These are phyloP conservation scores for Colletotrichum sublineola DNA, from an alignment of 2,329 filamentous ascomycete genomes.

Conservation along the genomic window DNA sequence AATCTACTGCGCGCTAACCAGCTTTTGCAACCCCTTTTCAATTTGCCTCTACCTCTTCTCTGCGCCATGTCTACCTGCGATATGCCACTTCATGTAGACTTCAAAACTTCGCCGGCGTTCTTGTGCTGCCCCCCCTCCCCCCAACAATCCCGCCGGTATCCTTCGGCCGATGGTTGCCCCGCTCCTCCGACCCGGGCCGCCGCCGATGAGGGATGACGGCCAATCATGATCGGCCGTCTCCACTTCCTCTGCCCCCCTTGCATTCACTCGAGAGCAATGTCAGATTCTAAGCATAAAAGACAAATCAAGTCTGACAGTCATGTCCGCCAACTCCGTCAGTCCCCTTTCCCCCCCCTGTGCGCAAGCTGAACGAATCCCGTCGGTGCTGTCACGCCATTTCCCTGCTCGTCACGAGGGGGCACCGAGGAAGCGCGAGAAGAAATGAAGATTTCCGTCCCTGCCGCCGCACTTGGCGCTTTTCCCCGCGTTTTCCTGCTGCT, in stretches of 20 bases:
- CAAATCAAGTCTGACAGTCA: background rate
- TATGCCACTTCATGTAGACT: no score
- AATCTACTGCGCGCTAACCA: no score
- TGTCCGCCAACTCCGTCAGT: background rate
- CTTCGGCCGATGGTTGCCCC: background rate
- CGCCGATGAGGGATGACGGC: background rate
- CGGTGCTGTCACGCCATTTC: background rate
- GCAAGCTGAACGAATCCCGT: background rate
- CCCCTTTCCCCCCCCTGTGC: no score
- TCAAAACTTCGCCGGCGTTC: no score
- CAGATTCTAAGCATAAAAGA: conserved; percentile 14
- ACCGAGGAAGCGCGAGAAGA: background rate
- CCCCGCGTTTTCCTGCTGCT: background rate
- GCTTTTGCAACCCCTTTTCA: no score
- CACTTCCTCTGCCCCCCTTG: conserved; percentile 16
- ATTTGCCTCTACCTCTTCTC: no score
- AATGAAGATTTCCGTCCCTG: background rate
- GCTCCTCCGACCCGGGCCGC: background rate
- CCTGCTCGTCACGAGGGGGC: background rate
- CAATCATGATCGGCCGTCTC: background rate
- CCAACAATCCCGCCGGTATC: background rate
- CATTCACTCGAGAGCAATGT: background rate
- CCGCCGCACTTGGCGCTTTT: background rate
- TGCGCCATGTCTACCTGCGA: no score
- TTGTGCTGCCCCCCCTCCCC: no score